phyloP scores from a whole-genome alignment of 441 rosid genomes.

The Adansonia gregorii region DNA sequence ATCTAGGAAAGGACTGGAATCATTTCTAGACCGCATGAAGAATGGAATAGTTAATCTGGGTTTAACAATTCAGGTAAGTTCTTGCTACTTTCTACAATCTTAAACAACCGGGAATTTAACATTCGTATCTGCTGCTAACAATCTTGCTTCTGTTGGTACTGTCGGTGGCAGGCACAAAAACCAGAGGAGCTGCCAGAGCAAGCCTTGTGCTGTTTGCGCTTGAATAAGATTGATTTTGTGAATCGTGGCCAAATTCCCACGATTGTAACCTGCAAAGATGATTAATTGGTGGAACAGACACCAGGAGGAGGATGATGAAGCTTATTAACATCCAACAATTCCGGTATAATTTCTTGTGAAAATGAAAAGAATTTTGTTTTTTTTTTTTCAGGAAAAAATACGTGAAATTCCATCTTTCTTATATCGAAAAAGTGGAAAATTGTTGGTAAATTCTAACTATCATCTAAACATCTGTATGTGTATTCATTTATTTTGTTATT shows the following conservation, averaged over 20 bases:
- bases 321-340: not conserved
- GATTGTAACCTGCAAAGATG: conserved; percentile 49
- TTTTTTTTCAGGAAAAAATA: not conserved
- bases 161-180: conserved; percentile 65
- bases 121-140: not conserved
- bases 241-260: conserved; percentile 80
- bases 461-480: not conserved
- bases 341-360: conserved; percentile 20
- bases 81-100: not conserved
- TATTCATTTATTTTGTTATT: not conserved
- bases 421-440: not conserved
- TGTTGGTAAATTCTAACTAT: conserved; percentile 14
- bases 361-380: not conserved
- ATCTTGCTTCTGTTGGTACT: not conserved
- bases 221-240: conserved; percentile 75
- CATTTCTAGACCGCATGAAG: conserved; percentile 80
- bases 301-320: not conserved
- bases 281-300: conserved; percentile 23
- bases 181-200: conserved; percentile 87
- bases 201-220: conserved; percentile 71
- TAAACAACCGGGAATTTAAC: not conserved
- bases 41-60: conserved; percentile 79
- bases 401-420: not conserved
- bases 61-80: conserved; percentile 82
- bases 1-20: conserved; percentile 84